Base-by-base conservation (phyloP, 2,329 filamentous ascomycete genomes). In the Knufia fluminis region DNA sequence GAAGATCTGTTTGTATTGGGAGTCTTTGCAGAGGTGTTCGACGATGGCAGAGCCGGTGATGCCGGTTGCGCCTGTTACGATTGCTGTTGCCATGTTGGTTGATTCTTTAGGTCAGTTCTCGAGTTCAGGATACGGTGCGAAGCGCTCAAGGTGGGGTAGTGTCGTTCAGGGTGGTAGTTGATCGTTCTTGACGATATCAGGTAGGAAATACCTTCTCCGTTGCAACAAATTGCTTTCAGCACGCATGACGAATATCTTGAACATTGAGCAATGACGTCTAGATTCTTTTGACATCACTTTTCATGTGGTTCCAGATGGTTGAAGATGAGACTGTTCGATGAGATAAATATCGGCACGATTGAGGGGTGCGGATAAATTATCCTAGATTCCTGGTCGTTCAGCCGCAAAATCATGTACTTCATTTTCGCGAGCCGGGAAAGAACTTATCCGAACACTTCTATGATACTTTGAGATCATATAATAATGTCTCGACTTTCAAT, bases 1-100 rank as follows among this genome's bases (percentile, higher is more conserved):
- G 32, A 23, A 46, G 28, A 51, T 33, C n/a, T 44, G 26, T 16
- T 39, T 51, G 20, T 40, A 51, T 23, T 46, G 32, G 19, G 28
- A 35, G 16, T 26, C 33, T 16, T 39, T 40, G 6, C 67, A 50
- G 20, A 68, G 56, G 19, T 62, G 63, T 50, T 64, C 63, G 33
- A 63, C 62, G 50, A 68, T 68, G 19, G 65, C 66, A 38, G 63
- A 62, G 55, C 66, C 66, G 48, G 66, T 68, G 58, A 67, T 64
- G 58, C 66, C 66, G 45, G 65, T 62, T 42, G 66, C 66, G 46
- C 66, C 66, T 1, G 48, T 46, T 22, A 46, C 28, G 20, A 50
- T 33, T 22, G 40, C 48, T 45, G 48, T 38, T 17, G 48, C 31
- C 48, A 49, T 49, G 9, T 8, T 41, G 35, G 35, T 28, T 6